Evolutionary conservation across 169 alveolate species (phyloP).

Genomic region (Plasmodium vivax): DNA sequence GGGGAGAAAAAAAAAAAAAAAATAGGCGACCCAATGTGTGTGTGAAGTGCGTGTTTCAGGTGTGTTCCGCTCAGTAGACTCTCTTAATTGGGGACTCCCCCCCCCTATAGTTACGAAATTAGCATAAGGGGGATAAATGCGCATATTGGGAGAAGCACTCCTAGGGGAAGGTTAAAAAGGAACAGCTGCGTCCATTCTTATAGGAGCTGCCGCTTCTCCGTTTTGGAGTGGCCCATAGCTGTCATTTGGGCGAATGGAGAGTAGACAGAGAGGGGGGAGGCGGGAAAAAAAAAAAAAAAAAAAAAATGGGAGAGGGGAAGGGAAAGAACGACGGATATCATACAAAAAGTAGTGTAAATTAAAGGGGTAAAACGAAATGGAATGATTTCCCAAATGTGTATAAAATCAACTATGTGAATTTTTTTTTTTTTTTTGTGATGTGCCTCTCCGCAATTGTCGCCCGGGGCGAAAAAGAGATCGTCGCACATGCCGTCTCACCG

Average conservation of each 20-base stretch:
- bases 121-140: not conserved
- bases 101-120: not conserved
- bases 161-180: not conserved
- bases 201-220: not conserved
- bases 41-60: not conserved
- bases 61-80: not conserved
- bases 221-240: not conserved
- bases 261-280: not conserved
- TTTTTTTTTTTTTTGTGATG: not conserved
- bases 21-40: not conserved
- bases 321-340: not conserved
- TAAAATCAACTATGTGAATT: not conserved
- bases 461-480: not conserved
- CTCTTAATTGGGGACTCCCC: not conserved
- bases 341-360: not conserved
- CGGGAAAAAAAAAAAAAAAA: conserved; percentile 12
- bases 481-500: not conserved
- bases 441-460: not conserved
- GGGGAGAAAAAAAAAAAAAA: not conserved
- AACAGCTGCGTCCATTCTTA: not conserved
- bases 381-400: not conserved
- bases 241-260: not conserved
- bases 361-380: not conserved
- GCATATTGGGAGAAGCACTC: not conserved
- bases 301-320: not conserved